Evolutionary conservation across 2,329 filamentous ascomycete genomes (phyloP), one percentile per base, ranked within the genome.

Genomic region (Scytalidium sp.): DNA sequence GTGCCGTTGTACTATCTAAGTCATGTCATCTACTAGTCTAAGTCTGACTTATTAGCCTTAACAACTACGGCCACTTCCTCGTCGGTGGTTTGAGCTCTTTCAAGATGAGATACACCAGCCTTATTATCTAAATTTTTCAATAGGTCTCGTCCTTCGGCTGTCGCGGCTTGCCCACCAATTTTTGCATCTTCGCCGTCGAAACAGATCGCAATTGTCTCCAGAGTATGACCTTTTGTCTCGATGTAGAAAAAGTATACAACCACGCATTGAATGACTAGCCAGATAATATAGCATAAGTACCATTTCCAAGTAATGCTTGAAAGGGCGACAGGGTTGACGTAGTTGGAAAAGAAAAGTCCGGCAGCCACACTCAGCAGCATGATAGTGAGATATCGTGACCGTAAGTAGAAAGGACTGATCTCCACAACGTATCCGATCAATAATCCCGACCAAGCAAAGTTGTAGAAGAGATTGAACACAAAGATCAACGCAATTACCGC

Each of bases 291-390:
- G 17, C 5, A 6, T 5, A 36, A 4, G 17, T 36, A 36, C 32
- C 32, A 36, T 15, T 36, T 36, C 32, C 32, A 36, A n/a, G 32
- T 36, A 36, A 36, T 36, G 32, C 17, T 36, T n/a, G 32, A 36
- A 5, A 76, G 55, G 15, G 67, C 73, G 39, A 76, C 70, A 0
- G 74, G 73, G 53, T 75, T 76, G 47, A 74, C 69, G 43, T 70
- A 77, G 48, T 74, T 75, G 62, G 73, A 72, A 65, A 78, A 49
- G 32, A 36, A 36, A 13, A 43, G 40, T 17, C 49, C 51, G 1
- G 39, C 13, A 5, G 27, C 36, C 6, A 47, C 52, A 6, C 32
- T 19, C 10, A 43, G 21, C 13, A 45, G 39, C 11, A 69, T 66
- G 32, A 76, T 56, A 3, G 71, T 61, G 22, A 70, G 50, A 19